phyloP scores from a whole-genome alignment of 805 yeast species.

The Kodamaea leandrae region DNA sequence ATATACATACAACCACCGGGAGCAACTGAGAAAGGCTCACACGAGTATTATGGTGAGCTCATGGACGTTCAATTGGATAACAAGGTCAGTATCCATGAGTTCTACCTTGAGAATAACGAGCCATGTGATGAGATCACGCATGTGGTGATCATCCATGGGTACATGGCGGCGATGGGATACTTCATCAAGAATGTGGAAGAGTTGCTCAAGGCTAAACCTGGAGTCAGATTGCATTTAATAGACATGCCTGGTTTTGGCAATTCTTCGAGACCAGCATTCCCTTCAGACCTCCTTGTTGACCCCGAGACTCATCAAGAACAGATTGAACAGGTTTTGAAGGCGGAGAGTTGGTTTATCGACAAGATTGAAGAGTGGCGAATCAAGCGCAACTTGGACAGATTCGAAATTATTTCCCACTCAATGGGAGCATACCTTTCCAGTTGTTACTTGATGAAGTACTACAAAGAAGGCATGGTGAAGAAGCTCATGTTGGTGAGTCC shows the following conservation, averaged over 20 bases:
- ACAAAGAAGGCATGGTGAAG: conserved; percentile 20
- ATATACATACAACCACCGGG: conserved; percentile 15
- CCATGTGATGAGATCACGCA: conserved; percentile 16
- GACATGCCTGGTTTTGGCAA: conserved; percentile 46
- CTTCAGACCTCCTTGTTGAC: conserved; percentile 24
- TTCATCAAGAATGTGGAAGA: conserved; percentile 38
- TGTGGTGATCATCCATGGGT: conserved; percentile 40
- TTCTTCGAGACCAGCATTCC: conserved; percentile 40
- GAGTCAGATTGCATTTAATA: conserved; percentile 36
- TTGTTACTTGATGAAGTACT: conserved; percentile 41
- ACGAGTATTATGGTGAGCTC: conserved; percentile 19
- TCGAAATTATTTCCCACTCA: conserved; percentile 38
- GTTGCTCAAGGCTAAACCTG: conserved; percentile 28
- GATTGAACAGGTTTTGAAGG: conserved; percentile 30
- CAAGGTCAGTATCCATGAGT: conserved; percentile 34
- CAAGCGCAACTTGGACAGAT: conserved; percentile 19
- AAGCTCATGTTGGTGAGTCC: conserved; percentile 36
- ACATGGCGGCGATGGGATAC: conserved; percentile 45
- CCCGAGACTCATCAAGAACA: conserved; percentile 20
- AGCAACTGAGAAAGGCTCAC: background rate
- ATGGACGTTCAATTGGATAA: conserved; percentile 31
- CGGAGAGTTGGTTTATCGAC: conserved; percentile 43
- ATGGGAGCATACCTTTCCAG: conserved; percentile 44
- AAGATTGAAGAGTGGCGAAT: conserved; percentile 37
- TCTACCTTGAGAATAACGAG: conserved; percentile 27